phyloP scores from a whole-genome alignment of 2,329 filamentous ascomycete genomes.

The Neophaeococcomyces mojaviensis region DNA sequence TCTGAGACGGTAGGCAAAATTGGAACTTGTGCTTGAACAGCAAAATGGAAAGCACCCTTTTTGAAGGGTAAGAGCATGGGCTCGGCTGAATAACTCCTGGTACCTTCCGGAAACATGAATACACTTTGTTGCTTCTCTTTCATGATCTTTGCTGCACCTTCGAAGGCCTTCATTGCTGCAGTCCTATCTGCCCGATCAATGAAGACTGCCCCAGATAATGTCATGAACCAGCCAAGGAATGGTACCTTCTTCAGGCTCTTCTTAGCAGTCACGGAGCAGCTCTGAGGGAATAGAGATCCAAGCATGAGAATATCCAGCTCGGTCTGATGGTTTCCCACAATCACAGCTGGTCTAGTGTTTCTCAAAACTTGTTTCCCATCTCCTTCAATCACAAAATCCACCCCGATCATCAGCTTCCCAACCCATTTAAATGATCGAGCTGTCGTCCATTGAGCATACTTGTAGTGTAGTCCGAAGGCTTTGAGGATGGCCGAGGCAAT shows the following conservation, averaged over 20 bases:
- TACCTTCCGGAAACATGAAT: constrained; percentile 66
- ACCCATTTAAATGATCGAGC: constrained; percentile 71
- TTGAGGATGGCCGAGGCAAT: constrained; percentile 65
- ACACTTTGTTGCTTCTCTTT: constrained; percentile 55
- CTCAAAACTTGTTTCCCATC: constrained; percentile 59
- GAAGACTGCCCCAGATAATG: constrained; percentile 81
- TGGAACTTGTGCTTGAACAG: constrained; percentile 85
- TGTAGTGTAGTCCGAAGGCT: constrained; percentile 57
- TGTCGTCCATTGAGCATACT: constrained; percentile 77
- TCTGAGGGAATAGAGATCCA: constrained; percentile 77
- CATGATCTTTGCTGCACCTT: constrained; percentile 75
- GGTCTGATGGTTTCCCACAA: constrained; percentile 91
- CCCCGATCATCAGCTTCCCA: constrained; percentile 68
- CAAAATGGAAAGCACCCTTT: constrained; percentile 95
- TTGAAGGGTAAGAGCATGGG: constrained; percentile 89
- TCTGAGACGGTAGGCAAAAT: constrained; percentile 79
- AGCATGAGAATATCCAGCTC: constrained; percentile 93
- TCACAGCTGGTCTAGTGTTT: constrained; percentile 70
- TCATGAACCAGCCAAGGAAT: constrained; percentile 91
- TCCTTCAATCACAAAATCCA: constrained; percentile 61
- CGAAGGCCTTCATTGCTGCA: constrained; percentile 78
- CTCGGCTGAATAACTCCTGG: constrained; percentile 76
- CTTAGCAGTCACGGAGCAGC: constrained; percentile 92
- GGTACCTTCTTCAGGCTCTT: constrained; percentile 69
- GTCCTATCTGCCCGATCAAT: constrained; percentile 83